phyloP scores from a whole-genome alignment of 2,329 filamentous ascomycete species.

The Xylaria sp. region DNA sequence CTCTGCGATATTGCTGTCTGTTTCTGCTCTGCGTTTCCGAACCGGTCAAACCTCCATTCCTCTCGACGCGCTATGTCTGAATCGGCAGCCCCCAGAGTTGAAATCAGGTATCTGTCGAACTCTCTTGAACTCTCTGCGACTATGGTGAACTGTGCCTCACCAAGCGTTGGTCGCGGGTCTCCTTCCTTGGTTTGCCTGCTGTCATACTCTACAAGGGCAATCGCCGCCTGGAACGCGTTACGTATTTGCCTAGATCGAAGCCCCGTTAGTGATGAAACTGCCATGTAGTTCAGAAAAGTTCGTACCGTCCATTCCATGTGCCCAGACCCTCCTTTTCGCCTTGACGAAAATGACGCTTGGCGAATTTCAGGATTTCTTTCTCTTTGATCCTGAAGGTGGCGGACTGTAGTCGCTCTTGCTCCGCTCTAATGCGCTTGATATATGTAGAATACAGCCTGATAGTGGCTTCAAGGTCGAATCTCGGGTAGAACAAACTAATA shows the following conservation, averaged over 20 bases:
- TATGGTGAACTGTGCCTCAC: constrained; percentile 19
- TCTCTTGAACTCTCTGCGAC: constrained; percentile 37
- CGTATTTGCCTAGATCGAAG: background rate
- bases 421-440: constrained; percentile 15
- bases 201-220: constrained; percentile 29
- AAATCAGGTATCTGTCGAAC: constrained; percentile 23
- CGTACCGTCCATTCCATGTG: constrained; percentile 32
- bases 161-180: background rate
- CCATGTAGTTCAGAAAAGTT: background rate
- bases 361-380: constrained; percentile 32
- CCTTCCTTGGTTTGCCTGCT: background rate
- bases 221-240: constrained; percentile 11
- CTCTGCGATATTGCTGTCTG: background rate
- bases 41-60: constrained; percentile 28
- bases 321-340: constrained; percentile 26
- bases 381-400: constrained; percentile 27
- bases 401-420: constrained; percentile 17
- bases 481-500: background rate
- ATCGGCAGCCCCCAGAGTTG: constrained; percentile 18
- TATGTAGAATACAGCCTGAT: constrained; percentile 25
- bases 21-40: background rate
- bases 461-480: constrained; percentile 12
- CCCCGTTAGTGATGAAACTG: background rate
- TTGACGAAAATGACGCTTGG: constrained; percentile 29
- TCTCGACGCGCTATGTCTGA: constrained; percentile 25